Evolutionary conservation across 805 yeast species (phyloP).

Genomic region (Cyberlindnera petersonii): DNA sequence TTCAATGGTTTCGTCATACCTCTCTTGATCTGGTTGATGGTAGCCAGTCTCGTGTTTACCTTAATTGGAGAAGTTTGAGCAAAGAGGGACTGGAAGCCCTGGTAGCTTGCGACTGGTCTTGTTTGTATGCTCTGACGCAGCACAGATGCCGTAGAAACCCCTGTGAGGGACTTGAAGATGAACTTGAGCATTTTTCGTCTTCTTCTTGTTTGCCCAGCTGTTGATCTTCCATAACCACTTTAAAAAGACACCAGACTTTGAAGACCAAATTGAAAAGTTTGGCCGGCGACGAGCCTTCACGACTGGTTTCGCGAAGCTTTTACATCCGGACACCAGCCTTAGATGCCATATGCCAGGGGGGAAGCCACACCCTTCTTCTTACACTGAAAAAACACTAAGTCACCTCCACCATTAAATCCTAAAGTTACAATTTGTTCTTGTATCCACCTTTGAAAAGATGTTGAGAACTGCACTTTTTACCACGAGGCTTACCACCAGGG

Average conservation of each 20-base stretch:
- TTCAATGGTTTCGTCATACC: constrained; percentile 57
- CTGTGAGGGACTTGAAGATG: constrained; percentile 25
- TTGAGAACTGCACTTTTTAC: constrained; percentile 6
- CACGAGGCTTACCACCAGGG: constrained; percentile 1
- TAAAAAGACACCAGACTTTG: neutral
- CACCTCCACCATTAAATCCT: neutral
- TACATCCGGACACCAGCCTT: constrained; percentile 1
- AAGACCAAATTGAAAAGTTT: neutral
- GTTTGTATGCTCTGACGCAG: constrained; percentile 14
- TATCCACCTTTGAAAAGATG: constrained; percentile 3
- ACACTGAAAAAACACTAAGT: too few relatives aligned
- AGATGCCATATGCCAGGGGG: too few relatives aligned
- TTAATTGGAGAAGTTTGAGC: constrained; percentile 17
- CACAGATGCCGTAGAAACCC: constrained; percentile 15
- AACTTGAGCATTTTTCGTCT: constrained; percentile 19
- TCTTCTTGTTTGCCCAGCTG: too few relatives aligned
- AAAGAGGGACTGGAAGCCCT: constrained; percentile 13
- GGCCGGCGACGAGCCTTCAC: too few relatives aligned
- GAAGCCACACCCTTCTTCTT: too few relatives aligned
- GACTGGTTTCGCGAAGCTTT: too few relatives aligned
- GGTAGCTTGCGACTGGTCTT: constrained; percentile 5
- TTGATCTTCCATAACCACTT: neutral
- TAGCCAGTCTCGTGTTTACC: constrained; percentile 41
- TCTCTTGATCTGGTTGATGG: constrained; percentile 71
- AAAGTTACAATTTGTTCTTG: neutral